These are phyloP conservation scores for Myxozyma neotropica DNA, from an alignment of 805 yeast species.

Conservation along the genomic window DNA sequence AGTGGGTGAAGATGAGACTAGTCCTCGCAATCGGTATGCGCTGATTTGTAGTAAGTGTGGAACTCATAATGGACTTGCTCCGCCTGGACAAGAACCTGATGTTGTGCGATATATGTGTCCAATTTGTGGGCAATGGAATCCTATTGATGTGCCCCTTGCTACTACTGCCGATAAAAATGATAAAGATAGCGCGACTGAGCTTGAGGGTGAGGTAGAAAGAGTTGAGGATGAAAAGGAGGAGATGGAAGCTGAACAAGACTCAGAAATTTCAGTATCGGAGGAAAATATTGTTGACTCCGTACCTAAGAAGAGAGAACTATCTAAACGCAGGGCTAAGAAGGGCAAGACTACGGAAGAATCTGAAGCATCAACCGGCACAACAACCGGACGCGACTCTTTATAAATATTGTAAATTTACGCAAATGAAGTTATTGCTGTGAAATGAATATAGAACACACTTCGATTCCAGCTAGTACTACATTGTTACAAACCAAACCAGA, in stretches of 20 bases:
- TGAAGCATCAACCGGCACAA: not conserved
- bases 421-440: not conserved
- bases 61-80: conserved; percentile 79
- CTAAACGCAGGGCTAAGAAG: not conserved
- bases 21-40: conserved; percentile 65
- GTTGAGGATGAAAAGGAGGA: not conserved
- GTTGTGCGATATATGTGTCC: conserved; percentile 65
- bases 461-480: too few relatives aligned
- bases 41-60: conserved; percentile 68
- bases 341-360: not conserved
- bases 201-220: not conserved
- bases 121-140: conserved; percentile 52
- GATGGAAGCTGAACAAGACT: not conserved
- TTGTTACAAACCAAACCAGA: not conserved
- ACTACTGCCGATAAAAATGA: not conserved
- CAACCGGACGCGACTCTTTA: not conserved
- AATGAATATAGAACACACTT: too few relatives aligned
- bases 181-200: not conserved
- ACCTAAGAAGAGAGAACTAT: not conserved
- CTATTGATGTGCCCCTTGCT: not conserved
- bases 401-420: not conserved
- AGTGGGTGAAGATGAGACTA: conserved; percentile 65
- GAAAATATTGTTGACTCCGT: not conserved
- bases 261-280: not conserved
- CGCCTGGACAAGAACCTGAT: conserved; percentile 61